Percentiles rank a stretch among this genome's conserved stretches.
phyloP scores from a whole-genome alignment of 225 moss, liverwort and hornwort genomes.

The Polytrichum commune region DNA sequence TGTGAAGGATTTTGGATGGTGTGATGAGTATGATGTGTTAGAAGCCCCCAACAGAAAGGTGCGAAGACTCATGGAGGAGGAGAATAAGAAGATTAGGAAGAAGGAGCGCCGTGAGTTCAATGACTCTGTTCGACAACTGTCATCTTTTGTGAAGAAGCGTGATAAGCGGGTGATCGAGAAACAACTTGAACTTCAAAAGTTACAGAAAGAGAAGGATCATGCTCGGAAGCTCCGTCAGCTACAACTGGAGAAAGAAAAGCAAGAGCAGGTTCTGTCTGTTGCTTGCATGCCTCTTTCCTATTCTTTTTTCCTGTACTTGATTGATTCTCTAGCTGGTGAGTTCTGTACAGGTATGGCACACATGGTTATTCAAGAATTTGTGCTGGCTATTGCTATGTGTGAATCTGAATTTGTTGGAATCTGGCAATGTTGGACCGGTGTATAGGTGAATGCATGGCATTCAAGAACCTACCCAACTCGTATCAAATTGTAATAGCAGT shows the following conservation, averaged over 20 bases:
- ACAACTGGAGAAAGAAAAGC: conserved; percentile 69
- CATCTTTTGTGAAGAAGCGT: conserved; percentile 88
- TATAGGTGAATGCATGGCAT: too few relatives aligned
- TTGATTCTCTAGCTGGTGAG: too few relatives aligned
- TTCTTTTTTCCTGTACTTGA: neutral
- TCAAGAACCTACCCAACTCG: too few relatives aligned
- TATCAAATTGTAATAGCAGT: too few relatives aligned
- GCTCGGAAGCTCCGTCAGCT: conserved; percentile 60
- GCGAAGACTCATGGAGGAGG: conserved; percentile 85
- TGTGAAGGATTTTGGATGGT: conserved; percentile 90
- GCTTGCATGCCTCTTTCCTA: neutral
- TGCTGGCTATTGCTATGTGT: too few relatives aligned
- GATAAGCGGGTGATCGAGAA: conserved; percentile 88
- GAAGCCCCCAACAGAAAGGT: conserved; percentile 73
- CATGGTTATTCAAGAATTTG: too few relatives aligned
- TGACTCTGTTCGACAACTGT: conserved; percentile 76
- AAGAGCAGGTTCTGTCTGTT: conserved; percentile 44
- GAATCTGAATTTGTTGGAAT: too few relatives aligned
- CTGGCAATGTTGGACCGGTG: too few relatives aligned
- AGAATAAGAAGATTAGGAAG: conserved; percentile 84
- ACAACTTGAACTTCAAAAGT: conserved; percentile 68
- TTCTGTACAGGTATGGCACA: too few relatives aligned
- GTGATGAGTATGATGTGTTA: conserved; percentile 74
- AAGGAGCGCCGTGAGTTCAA: conserved; percentile 70
- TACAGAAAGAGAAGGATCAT: conserved; percentile 78